These are phyloP conservation scores for Cladosporium halotolerans DNA, from an alignment of 2,329 filamentous ascomycete genomes.

Conservation along the genomic window DNA sequence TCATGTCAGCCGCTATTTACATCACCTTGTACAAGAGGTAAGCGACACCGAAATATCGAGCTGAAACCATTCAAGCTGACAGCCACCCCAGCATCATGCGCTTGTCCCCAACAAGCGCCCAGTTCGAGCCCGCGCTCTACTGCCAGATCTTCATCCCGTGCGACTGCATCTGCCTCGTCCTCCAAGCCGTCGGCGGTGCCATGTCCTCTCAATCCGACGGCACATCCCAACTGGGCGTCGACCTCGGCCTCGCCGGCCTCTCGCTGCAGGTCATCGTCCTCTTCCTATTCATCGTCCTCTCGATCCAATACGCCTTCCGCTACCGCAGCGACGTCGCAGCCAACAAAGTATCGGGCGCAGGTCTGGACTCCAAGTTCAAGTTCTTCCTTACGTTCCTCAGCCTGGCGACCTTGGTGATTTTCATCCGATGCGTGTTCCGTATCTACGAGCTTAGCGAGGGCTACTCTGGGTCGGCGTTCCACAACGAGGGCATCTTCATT, in stretches of 20 bases:
- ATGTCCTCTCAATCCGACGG: slow-evolving; percentile 22
- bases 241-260: slow-evolving; percentile 62
- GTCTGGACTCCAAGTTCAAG: slow-evolving; percentile 38
- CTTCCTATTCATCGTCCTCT: slow-evolving; percentile 43
- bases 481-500: slow-evolving; percentile 16
- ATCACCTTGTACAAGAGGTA: slow-evolving; percentile 45
- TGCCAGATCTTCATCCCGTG: slow-evolving; percentile 52
- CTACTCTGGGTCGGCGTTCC: slow-evolving; percentile 48
- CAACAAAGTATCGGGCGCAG: not conserved
- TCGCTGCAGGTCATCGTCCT: slow-evolving; percentile 55
- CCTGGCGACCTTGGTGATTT: slow-evolving; percentile 54
- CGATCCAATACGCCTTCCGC: slow-evolving; percentile 2
- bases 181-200: slow-evolving; percentile 56
- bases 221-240: slow-evolving; percentile 39
- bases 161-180: slow-evolving; percentile 54
- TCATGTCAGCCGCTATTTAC: slow-evolving; percentile 59
- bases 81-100: slow-evolving; percentile 12
- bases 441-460: slow-evolving; percentile 59
- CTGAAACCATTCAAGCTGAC: not conserved
- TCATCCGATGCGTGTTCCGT: slow-evolving; percentile 57
- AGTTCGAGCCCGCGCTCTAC: slow-evolving; percentile 19
- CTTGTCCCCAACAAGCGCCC: slow-evolving; percentile 15
- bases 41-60: not conserved
- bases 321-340: not conserved
- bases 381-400: slow-evolving; percentile 49